Evolutionary conservation across 768 basidiomycete species (phyloP), one percentile per base, ranked within the genome.

Genomic region (Daedaleopsis sinensis): DNA sequence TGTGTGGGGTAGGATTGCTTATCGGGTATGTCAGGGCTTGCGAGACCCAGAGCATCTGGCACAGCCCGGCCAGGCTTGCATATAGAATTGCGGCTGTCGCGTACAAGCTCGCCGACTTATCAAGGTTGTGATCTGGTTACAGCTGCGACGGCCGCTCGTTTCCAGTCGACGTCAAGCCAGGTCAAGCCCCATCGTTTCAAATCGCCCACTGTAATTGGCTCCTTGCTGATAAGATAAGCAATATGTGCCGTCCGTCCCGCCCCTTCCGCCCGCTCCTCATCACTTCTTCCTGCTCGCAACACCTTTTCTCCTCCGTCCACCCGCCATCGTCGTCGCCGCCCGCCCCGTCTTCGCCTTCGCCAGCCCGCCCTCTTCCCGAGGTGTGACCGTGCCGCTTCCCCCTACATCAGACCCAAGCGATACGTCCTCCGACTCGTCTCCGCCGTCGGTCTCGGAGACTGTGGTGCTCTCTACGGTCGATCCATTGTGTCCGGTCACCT

Each of bases 291-390:
- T 83, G 73, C 74, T 82, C 19, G 39, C 18, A 42, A 80, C 77
- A 8, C 74, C 79, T 71, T 87, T 87, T 64, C 88, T 82, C 70
- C 89, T 81, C 70, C 83, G 85, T 12, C 88, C 88, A 0, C 87
- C 89, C 8, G 83, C 81, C 68, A 81, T 88, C 48, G 74, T 71
- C 21, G 81, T 78, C 12, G 83, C 79, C 5, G 64, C 56, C 52
- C 74, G 73, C 21, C 69, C 70, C 38, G 54, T 67, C 74, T 48
- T 68, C 73, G 46, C 35, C 47, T 54, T 59, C 19, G 65, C 62
- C 48, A 44, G 60, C 49, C 74, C 73, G 60, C 65, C 55, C 52
- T 62, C 67, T 49, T 75, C 42, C 52, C 18, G 27, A 32, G 78
- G 76, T 12, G 77, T 80, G 32, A 71, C 73, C 11, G 73, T 72